Conservation (phyloP, 2,329 filamentous ascomycete genomes). For the Neoarthrinium moseri region DNA sequence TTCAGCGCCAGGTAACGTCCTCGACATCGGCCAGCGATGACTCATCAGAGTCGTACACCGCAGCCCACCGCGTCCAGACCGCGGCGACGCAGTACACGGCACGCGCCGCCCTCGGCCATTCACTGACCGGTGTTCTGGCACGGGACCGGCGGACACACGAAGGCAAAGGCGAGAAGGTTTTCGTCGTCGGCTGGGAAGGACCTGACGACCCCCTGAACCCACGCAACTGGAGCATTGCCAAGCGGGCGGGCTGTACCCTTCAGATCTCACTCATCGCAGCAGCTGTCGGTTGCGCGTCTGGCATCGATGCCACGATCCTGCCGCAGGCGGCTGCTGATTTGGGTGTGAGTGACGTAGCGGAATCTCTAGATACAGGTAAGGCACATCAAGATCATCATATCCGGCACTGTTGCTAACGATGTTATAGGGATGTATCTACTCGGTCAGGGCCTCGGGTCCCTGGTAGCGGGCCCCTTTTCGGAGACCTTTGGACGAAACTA, state of each 20-base stretch:
- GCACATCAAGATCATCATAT: neutral
- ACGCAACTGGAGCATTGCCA: slow-evolving; percentile 32
- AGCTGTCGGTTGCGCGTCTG: slow-evolving; percentile 48
- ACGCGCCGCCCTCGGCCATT: slow-evolving; percentile 23
- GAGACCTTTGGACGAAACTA: slow-evolving; percentile 32
- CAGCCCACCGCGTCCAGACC: slow-evolving; percentile 13
- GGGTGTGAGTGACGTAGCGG: slow-evolving; percentile 47
- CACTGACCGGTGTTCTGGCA: slow-evolving; percentile 28
- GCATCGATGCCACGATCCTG: slow-evolving; percentile 50
- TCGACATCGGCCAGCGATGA: neutral
- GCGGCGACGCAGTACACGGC: slow-evolving; percentile 16
- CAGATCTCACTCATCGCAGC: slow-evolving; percentile 46
- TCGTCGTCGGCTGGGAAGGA: slow-evolving; percentile 39
- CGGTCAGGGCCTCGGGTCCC: slow-evolving; percentile 35
- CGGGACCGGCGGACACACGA: slow-evolving; percentile 22
- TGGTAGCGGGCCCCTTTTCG: slow-evolving; percentile 37
- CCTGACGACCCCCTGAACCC: slow-evolving; percentile 35
- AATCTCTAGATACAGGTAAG: slow-evolving; percentile 44
- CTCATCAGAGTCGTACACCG: neutral
- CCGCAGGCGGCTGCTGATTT: slow-evolving; percentile 43
- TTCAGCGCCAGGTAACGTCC: neutral
- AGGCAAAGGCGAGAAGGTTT: slow-evolving; percentile 27
- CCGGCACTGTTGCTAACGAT: neutral
- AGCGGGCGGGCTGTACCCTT: slow-evolving; percentile 35
- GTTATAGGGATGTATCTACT: slow-evolving; percentile 27